These are phyloP conservation scores for Hansenula sp. DNA, from an alignment of 1,139 yeast genomes.

Conservation along the genomic window DNA sequence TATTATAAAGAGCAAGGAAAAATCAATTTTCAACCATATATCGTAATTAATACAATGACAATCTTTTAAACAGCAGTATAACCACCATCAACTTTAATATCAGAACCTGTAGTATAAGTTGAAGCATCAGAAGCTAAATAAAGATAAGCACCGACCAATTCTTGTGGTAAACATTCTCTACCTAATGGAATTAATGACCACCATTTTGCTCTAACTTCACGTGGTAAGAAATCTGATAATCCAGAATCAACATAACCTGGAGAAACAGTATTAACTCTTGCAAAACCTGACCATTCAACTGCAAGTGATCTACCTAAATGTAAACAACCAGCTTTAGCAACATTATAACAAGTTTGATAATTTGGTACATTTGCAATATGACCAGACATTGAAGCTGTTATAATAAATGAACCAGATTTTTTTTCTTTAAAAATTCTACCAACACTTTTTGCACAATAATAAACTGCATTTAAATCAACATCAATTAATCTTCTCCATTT, in stretches of 20 bases:
- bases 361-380: constrained; percentile 87
- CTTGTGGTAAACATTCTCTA: constrained; percentile 72
- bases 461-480: constrained; percentile 72
- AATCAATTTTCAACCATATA: no score
- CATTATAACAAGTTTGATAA: constrained; percentile 84
- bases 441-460: constrained; percentile 66
- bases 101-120: constrained; percentile 82
- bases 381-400: constrained; percentile 91
- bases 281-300: constrained; percentile 89
- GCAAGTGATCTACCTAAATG: constrained; percentile 80
- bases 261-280: constrained; percentile 78
- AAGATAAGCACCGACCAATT: constrained; percentile 81
- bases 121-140: constrained; percentile 84
- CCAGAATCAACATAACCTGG: constrained; percentile 85
- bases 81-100: constrained; percentile 83
- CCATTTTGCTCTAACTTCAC: constrained; percentile 45
- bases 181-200: constrained; percentile 76
- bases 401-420: constrained; percentile 69
- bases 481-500: constrained; percentile 68
- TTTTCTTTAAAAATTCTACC: constrained; percentile 72
- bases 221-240: constrained; percentile 56
- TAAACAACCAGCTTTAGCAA: constrained; percentile 81
- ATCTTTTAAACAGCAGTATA: constrained; percentile 32
- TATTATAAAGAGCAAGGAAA: no score
- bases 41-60: no score